A percentile compares a stretch with the other conserved stretches of the same genome.
Evolutionary conservation across 2,329 filamentous ascomycete species (phyloP).

Genomic region (Niveomyces coronatus): DNA sequence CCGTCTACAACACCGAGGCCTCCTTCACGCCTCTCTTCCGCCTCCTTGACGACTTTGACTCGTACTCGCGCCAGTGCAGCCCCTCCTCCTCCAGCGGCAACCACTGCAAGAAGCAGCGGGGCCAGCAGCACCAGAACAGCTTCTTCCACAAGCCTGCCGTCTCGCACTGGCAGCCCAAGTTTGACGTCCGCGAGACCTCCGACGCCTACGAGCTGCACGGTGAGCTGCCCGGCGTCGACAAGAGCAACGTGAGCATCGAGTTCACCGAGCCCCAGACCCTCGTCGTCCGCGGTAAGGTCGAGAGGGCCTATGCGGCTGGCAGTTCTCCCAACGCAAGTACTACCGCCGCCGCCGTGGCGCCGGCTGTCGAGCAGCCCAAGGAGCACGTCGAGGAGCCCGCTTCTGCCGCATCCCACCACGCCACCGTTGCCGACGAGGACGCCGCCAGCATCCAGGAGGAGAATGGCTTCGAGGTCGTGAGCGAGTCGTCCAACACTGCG

Average conservation of each 20-base stretch:
- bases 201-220: slow-evolving; percentile 66
- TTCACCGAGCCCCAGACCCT: slow-evolving; percentile 70
- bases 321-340: slow-evolving; percentile 33
- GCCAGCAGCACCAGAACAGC: slow-evolving; percentile 18
- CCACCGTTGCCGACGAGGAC: slow-evolving; percentile 56
- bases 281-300: slow-evolving; percentile 57
- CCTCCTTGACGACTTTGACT: slow-evolving; percentile 53
- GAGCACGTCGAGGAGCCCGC: slow-evolving; percentile 31
- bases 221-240: slow-evolving; percentile 65
- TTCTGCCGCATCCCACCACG: slow-evolving; percentile 36
- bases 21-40: slow-evolving; percentile 53
- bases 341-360: slow-evolving; percentile 31
- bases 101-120: slow-evolving; percentile 11
- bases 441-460: slow-evolving; percentile 22
- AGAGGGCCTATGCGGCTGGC: slow-evolving; percentile 51
- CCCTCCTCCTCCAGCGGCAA: background rate
- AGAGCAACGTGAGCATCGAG: slow-evolving; percentile 66
- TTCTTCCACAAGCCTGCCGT: slow-evolving; percentile 18
- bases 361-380: slow-evolving; percentile 18
- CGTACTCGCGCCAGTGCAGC: slow-evolving; percentile 35
- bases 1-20: slow-evolving; percentile 37
- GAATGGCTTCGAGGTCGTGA: slow-evolving; percentile 20
- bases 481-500: slow-evolving; percentile 13
- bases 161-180: slow-evolving; percentile 61
- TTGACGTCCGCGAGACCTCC: slow-evolving; percentile 64